Percentiles rank a stretch among this genome's conserved stretches.
phyloP scores from a whole-genome alignment of 306 rosid species.

The Oxytropis ochrocephala region DNA sequence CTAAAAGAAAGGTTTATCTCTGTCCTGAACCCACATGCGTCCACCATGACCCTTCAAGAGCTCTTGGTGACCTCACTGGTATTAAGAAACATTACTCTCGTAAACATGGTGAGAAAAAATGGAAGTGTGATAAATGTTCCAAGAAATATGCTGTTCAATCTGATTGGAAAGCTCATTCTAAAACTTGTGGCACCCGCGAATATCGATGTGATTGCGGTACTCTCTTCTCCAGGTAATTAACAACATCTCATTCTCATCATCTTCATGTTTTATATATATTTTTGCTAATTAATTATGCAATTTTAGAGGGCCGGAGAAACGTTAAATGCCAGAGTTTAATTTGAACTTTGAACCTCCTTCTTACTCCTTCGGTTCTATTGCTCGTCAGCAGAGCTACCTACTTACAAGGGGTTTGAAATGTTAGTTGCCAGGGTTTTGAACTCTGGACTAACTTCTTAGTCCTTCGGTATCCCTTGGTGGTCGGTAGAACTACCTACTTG shows the following conservation, averaged over 20 bases:
- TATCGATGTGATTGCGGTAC: slow-evolving; percentile 85
- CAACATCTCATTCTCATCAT: background rate
- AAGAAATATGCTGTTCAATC: slow-evolving; percentile 88
- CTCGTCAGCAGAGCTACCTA: too few species aligned
- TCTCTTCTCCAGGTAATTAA: slow-evolving; percentile 80
- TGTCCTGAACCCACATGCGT: slow-evolving; percentile 95
- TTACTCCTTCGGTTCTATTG: too few species aligned
- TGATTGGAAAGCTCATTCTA: slow-evolving; percentile 87
- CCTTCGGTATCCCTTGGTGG: too few species aligned
- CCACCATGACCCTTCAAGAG: slow-evolving; percentile 90
- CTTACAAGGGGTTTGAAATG: too few species aligned
- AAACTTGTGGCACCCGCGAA: slow-evolving; percentile 78
- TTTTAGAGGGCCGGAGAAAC: too few species aligned
- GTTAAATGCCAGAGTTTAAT: too few species aligned
- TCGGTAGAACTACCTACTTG: too few species aligned
- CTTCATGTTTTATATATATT: background rate
- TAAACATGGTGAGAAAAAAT: slow-evolving; percentile 83
- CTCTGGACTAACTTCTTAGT: too few species aligned
- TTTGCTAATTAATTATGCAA: too few species aligned
- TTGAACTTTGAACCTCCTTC: too few species aligned
- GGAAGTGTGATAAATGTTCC: slow-evolving; percentile 87
- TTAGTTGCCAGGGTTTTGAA: too few species aligned
- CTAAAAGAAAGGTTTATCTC: slow-evolving; percentile 79
- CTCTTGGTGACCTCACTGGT: slow-evolving; percentile 90
- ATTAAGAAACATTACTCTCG: slow-evolving; percentile 78